Percentiles rank a stretch among this genome's conserved stretches.
Evolutionary conservation across 768 basidiomycete genomes (phyloP).

Genomic region (Leccinum olivaceopallidum): DNA sequence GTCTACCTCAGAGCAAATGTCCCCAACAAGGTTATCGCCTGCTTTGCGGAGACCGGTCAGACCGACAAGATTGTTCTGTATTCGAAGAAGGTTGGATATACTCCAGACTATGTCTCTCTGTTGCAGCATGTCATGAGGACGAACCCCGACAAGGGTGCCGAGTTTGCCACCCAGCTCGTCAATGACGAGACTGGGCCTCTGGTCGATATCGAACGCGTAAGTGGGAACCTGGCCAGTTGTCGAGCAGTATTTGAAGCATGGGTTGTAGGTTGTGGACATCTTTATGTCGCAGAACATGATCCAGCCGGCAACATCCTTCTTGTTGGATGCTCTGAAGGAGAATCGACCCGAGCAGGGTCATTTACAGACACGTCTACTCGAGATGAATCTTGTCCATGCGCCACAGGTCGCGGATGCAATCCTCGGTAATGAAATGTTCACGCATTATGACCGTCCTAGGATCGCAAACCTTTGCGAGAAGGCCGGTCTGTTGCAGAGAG

Average conservation of each 20-base stretch:
- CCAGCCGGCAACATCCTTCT: constrained; percentile 97
- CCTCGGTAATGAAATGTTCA: constrained; percentile 98
- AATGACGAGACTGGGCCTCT: constrained; percentile 93
- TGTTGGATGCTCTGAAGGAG: constrained; percentile 96
- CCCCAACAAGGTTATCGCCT: constrained; percentile 98
- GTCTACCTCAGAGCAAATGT: constrained; percentile 98
- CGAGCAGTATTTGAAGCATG: not conserved
- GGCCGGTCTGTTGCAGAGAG: constrained; percentile 92
- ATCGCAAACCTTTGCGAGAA: constrained; percentile 99
- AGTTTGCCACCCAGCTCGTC: constrained; percentile 92
- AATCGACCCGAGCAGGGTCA: constrained; percentile 97
- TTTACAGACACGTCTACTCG: constrained; percentile 92
- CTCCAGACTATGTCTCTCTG: constrained; percentile 88
- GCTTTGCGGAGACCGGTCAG: constrained; percentile 98
- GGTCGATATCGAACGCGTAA: constrained; percentile 88
- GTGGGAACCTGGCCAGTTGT: constrained; percentile 21
- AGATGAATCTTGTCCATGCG: constrained; percentile 97
- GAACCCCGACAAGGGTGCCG: constrained; percentile 96
- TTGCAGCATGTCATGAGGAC: constrained; percentile 96
- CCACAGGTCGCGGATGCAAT: constrained; percentile 99
- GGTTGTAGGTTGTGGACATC: constrained; percentile 86
- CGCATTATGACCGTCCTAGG: constrained; percentile 92
- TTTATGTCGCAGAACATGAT: constrained; percentile 99
- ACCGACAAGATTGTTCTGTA: constrained; percentile 98
- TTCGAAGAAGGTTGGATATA: constrained; percentile 94